Base-by-base conservation (phyloP, 2,329 filamentous ascomycete genomes). In the Didymella pomorum region DNA sequence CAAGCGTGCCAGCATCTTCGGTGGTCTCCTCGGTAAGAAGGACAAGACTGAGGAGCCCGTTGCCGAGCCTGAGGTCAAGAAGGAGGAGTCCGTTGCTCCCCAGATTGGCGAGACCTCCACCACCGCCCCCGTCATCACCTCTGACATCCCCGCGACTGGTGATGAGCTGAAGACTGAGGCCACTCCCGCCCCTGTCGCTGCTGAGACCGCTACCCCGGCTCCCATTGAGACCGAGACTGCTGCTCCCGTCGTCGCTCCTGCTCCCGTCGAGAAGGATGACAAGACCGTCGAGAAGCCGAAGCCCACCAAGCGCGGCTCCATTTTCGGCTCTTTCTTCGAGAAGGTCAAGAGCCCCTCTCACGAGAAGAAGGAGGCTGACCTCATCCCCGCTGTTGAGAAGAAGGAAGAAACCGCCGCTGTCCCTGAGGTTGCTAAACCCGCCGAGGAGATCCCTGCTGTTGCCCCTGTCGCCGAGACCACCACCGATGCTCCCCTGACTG, bases 231-330 rank as follows among this genome's bases (percentile, higher is more conserved):
- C 82, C 31, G 73, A 80, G 60, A 31, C 58, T 28, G 60, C 58
- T 45, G 58, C 57, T 41, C 55, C 56, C 18, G 46, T 57, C 14
- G 60, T 57, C 48, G 56, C 57, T 21, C 55, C 62, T n/a, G 45
- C 61, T 26, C 41, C 61, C 26, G 61, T 60, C 21, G 73, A 75
- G 57, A 71, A 70, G 59, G 79, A 81, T 47, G 70, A 65, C 21
- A 68, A 72, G 63, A 70, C 71, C 64, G 79, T 77, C 42, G 71
- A 74, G 61, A 77, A 77, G 69, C 76, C 83, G 68, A 93, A 92
- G 87, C 78, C 78, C 46, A 84, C 86, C 79, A 96, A 96, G 90
- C 91, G 92, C 78, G 87, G 88, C 79, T 95, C 91, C 66, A 89
- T 93, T 72, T 96, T 96, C 79, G 87, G 87, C 70, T 88, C 87